Conservation (phyloP, 2,329 filamentous ascomycete species). For the Parascedosporium putredinis region DNA sequence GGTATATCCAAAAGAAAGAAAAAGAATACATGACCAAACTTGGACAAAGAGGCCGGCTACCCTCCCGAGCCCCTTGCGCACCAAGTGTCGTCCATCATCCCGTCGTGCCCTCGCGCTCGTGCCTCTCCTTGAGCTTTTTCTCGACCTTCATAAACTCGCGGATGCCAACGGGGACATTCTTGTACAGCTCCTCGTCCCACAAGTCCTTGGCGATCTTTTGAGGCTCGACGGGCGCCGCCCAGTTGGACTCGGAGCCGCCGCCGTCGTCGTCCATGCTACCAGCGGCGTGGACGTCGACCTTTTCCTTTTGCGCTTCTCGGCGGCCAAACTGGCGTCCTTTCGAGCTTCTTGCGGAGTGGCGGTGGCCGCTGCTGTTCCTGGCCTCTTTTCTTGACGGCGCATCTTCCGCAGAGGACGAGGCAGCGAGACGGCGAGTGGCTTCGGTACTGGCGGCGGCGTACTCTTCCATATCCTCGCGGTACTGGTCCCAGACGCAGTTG, state of each 20-base stretch:
- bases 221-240: conserved; percentile 34
- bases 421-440: conserved; percentile 34
- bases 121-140: conserved; percentile 74
- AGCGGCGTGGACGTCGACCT: conserved; percentile 19
- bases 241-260: conserved; percentile 62
- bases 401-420: no score
- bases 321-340: conserved; percentile 31
- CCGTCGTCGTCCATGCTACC: conserved; percentile 71
- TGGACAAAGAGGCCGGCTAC: neutral
- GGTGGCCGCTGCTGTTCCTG: no score
- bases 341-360: no score
- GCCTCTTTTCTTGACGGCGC: no score
- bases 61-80: no score
- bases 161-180: conserved; percentile 80
- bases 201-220: conserved; percentile 38
- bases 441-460: conserved; percentile 60
- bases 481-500: conserved; percentile 93
- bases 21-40: neutral
- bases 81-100: no score
- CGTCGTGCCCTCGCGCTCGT: conserved; percentile 44
- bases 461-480: conserved; percentile 82
- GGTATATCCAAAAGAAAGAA: neutral
- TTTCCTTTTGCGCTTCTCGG: conserved; percentile 15
- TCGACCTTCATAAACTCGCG: conserved; percentile 96
- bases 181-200: conserved; percentile 61